A percentile compares a stretch with the other conserved stretches of the same genome.
These are phyloP conservation scores for Madurella mycetomatis DNA, from an alignment of 2,329 filamentous ascomycete genomes.

Conservation along the genomic window DNA sequence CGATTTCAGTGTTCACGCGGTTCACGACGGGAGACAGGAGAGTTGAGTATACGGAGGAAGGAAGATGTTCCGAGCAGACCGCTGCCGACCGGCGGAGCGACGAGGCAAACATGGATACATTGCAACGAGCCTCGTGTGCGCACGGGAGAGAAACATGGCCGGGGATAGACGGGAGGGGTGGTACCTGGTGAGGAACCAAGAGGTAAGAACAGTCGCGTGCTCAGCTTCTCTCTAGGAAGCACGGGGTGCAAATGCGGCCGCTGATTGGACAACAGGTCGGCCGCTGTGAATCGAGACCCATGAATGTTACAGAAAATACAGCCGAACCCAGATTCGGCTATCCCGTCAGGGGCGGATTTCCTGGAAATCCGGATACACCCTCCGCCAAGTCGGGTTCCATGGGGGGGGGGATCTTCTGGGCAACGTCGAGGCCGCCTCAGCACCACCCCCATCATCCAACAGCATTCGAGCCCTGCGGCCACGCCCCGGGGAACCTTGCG, in stretches of 20 bases:
- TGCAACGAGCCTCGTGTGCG: conserved; percentile 2
- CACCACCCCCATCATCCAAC: conserved; percentile 6
- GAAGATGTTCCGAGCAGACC: background rate
- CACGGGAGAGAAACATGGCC: background rate
- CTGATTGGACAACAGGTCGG: conserved; percentile 19
- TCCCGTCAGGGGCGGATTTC: too few relatives aligned
- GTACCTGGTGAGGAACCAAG: conserved; percentile 9
- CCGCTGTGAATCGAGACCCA: background rate
- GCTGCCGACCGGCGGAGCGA: background rate
- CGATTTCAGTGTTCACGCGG: too few relatives aligned
- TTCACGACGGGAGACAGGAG: too few relatives aligned
- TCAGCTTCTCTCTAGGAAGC: conserved; percentile 23
- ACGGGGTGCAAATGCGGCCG: conserved; percentile 17
- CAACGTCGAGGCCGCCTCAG: background rate
- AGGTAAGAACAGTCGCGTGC: conserved; percentile 23
- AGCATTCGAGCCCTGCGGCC: background rate
- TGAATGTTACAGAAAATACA: conserved; percentile 4
- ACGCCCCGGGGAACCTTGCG: conserved; percentile 12
- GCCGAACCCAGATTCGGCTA: too few relatives aligned
- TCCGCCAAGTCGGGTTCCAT: background rate
- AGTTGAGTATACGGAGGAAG: too few relatives aligned
- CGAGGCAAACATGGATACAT: conserved; percentile 4
- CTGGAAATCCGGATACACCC: background rate
- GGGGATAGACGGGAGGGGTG: conserved; percentile 3
- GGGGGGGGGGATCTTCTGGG: background rate